Evolutionary conservation across 2,329 filamentous ascomycete species (phyloP), one percentile per base, ranked within the genome.

Genomic region (Colletotrichum coccodes): DNA sequence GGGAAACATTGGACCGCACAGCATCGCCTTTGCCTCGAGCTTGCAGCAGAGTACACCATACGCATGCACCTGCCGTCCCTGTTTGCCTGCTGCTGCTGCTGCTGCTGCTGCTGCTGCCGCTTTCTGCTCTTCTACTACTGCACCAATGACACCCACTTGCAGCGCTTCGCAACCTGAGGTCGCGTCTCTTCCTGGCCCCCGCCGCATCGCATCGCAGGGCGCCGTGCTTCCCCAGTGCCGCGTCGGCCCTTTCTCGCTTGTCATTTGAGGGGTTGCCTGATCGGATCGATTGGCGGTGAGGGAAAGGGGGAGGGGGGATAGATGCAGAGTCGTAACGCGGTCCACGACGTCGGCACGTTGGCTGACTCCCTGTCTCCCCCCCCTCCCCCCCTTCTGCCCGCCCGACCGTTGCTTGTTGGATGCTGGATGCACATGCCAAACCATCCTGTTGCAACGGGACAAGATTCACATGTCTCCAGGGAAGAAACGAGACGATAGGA

Each of bases 241-340:
- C 9, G 56, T 52, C 18, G 49, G 40, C 36, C 36, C 46, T 23
- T 38, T 23, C 28, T 11, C 14, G 21, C 36, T 40, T 53, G 49
- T 28, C 32, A 52, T 58, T n/a, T 21, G 16, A 58, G 18, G 36
- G 23, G 38, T n/a, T 44, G 12, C 46, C 23, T 47, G 42, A 16
- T 36, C 6, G 21, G 49, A 50, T 66, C 49, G 54, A 65, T 65
- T 65, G 54, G 61, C 65, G 66, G 61, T 64, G 65, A 58, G 38
- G 26, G 30, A 6, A 21, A 56, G 14, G 38, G 26, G n/a, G 54
- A 21, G 23, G 9, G 21, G 7, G 40, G 30, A n/a, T 12, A 30
- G 14, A 26, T 30, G 38, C n/a, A 56, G n/a, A 36, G 26, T 18
- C n/a, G 23, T 26, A 12, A 49, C 21, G 32, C 52, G 26, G 60